Evolutionary conservation across 2,329 filamentous ascomycete genomes (phyloP), one percentile per base, ranked within the genome.

Genomic region (Thelonectria blattea): DNA sequence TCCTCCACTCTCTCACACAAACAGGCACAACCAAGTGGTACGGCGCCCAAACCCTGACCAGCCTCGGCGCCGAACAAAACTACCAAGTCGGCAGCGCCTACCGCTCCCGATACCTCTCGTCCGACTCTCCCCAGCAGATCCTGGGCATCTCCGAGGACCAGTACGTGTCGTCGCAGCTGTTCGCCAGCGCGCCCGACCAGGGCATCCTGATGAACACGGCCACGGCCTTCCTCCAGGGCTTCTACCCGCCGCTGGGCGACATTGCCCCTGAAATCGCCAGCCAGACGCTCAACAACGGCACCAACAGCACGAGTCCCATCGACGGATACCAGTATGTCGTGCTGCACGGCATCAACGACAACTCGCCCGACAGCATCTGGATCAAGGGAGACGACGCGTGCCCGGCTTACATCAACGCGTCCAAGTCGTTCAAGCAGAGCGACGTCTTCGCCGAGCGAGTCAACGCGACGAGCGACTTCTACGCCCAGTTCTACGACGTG

Each of bases 331-430:
- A 76, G 56, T 75, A 76, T 27, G 73, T 76, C 15, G 59, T 71
- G 2, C 64, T 76, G 10, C 69, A 74, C 12, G 69, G 71, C 42
- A 61, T 72, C 49, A 70, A 67, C 53, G 66, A 69, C 22, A 69
- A 75, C 37, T 74, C 73, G 9, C 73, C 72, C 8, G 72, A 75
- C 47, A 74, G 71, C 11, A 74, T 76, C 49, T 76, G 74, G 74
- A 75, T 76, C 66, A 76, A 76, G 63, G 74, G 74, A 8, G 74
- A 75, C 10, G 74, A 75, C 1, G 64, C 62, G n/a, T 75, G 73
- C 45, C 73, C 74, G 4, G 70, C 68, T 3, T 72, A 71, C 30
- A 66, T 60, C 1, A 62, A 58, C 0, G 65, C 73, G 0, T 70
- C 66, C 47, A 67, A 71, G 60, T 63, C 69, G 0, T 76, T 74